Base-by-base conservation (phyloP, 192 early-diverging fungal genomes). In the Rhizophagus prolifer region DNA sequence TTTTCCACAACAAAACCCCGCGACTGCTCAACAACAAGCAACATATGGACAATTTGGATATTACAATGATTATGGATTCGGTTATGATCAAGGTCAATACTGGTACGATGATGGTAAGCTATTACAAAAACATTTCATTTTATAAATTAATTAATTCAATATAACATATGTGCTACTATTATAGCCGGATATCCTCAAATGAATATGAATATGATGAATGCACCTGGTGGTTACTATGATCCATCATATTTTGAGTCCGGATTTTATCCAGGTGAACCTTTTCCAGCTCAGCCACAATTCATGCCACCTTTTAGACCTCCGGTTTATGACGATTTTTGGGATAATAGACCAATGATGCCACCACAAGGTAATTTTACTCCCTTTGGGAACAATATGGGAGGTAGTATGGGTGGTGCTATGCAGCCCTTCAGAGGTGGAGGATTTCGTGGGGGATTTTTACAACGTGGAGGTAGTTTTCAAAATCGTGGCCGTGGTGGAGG, bases 61-160 rank as follows among this genome's bases (percentile, higher is more conserved):
- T 66, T 75, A 75, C 8, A 75, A 75, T 65, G 62, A 38, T 62
- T 75, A 50, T 54, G 74, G 74, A 65, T 75, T 62, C 31, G 62
- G 59, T 34, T 61, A 65, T 38, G 62, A 75, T 66, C 74, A 63
- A 75, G 58, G 47, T 64, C 72, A 73, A 44, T 75, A 65, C 50
- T 75, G 74, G 74, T 75, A 65, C 7, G 62, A 75, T 34, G 74
- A 75, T 23, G 60, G 74, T 75, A 75, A 61, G 59, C 31, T 25
- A 58, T 54, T 16, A 7, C 28, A 47, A 62, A 34, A 60, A 62
- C 1, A 31, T 14, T 19, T 16, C 19, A 9, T 16, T 16, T 47
- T 6, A 58, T 25, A 26, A 13, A 50, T 26, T n/a, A 71, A 58
- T 10, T 9, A 71, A 34, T 34, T 34, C 3, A 38, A 38, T 10